Evolutionary conservation across 345 rosid species (phyloP).

Genomic region (Brassica carinata): DNA sequence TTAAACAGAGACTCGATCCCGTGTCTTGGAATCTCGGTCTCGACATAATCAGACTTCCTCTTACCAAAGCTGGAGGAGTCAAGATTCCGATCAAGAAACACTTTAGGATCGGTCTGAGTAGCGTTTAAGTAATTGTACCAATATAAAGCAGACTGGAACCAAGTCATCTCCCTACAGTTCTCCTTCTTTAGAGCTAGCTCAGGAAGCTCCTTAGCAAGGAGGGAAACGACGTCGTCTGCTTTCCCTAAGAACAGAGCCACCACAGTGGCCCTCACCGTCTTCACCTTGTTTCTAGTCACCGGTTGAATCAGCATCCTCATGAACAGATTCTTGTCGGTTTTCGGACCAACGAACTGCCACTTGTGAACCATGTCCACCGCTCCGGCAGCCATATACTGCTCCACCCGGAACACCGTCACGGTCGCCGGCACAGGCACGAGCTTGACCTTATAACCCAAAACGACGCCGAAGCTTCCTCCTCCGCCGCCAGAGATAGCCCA

Average conservation of each 20-base stretch:
- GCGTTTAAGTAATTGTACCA: conserved; percentile 46
- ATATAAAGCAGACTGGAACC: conserved; percentile 60
- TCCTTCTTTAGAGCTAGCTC: conserved; percentile 49
- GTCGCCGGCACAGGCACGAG: conserved; percentile 54
- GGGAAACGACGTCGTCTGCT: conserved; percentile 41
- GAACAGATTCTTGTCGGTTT: conserved; percentile 50
- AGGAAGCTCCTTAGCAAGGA: conserved; percentile 51
- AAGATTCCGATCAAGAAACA: conserved; percentile 44
- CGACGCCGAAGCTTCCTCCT: conserved; percentile 59
- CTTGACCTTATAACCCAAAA: conserved; percentile 52
- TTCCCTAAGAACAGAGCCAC: conserved; percentile 49
- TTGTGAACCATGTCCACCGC: conserved; percentile 46
- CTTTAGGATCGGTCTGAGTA: conserved; percentile 40
- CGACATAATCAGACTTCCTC: conserved; percentile 72
- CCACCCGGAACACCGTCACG: conserved; percentile 56
- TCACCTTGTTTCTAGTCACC: conserved; percentile 38
- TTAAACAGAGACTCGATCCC: conserved; percentile 51
- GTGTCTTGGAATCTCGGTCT: conserved; percentile 35
- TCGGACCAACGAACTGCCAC: conserved; percentile 62
- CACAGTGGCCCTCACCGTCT: conserved; percentile 47
- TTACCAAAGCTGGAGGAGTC: conserved; percentile 45
- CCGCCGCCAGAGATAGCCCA: conserved; percentile 73
- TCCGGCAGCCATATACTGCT: conserved; percentile 38
- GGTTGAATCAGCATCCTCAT: conserved; percentile 76
- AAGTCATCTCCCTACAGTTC: conserved; percentile 54